These are phyloP conservation scores for Corchorus capsularis DNA, from an alignment of 345 rosid genomes.

Conservation along the genomic window DNA sequence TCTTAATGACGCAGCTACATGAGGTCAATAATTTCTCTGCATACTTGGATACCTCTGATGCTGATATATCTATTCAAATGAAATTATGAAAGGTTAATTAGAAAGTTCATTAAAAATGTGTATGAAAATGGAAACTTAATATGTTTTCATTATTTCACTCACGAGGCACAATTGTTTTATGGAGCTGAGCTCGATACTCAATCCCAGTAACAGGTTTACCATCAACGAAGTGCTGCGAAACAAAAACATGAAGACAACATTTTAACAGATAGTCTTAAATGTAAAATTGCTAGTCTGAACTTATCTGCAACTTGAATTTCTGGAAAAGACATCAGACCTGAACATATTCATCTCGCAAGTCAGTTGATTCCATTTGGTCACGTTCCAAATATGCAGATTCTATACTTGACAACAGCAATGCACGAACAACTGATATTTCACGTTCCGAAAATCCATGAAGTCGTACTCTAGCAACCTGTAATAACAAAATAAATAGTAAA, in stretches of 20 bases:
- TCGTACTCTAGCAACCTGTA: conserved; percentile 83
- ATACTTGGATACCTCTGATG: conserved; percentile 73
- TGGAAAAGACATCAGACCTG: conserved; percentile 44
- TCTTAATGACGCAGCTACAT: conserved; percentile 76
- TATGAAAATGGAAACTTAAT: background rate
- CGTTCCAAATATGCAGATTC: conserved; percentile 96
- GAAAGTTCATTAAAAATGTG: conserved; percentile 29
- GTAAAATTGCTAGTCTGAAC: background rate
- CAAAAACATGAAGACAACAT: background rate
- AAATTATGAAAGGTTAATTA: conserved; percentile 1
- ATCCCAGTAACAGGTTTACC: conserved; percentile 87
- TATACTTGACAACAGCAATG: conserved; percentile 75
- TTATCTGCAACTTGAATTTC: background rate
- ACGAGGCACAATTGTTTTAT: conserved; percentile 84
- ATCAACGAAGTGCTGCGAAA: conserved; percentile 71
- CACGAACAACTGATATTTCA: conserved; percentile 77
- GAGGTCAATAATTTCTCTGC: conserved; percentile 73
- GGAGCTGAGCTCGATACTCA: conserved; percentile 88
- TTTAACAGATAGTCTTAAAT: background rate
- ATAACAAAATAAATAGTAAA: conserved; percentile 23
- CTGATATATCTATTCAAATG: conserved; percentile 63
- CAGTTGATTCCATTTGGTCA: conserved; percentile 86
- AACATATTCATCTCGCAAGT: conserved; percentile 75
- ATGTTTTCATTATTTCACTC: conserved; percentile 37
- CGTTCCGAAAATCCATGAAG: conserved; percentile 92